phyloP scores from a whole-genome alignment of 139 green algal species.

The Micractinium conductrix region DNA sequence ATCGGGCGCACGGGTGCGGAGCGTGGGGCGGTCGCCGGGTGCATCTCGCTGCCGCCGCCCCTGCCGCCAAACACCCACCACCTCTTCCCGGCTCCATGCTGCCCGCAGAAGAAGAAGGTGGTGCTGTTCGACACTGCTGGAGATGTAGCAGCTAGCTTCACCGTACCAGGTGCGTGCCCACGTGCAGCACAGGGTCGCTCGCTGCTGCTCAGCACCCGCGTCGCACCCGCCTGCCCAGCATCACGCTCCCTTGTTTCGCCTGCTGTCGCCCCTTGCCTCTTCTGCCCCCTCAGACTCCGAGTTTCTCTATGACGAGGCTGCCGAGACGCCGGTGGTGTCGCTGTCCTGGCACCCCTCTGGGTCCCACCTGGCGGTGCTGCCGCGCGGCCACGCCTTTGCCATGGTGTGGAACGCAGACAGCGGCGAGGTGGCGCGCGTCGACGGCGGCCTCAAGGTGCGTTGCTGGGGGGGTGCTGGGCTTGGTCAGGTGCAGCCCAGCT shows the following conservation, averaged over 20 bases:
- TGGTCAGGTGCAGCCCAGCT: background rate
- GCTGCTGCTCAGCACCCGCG: too few relatives aligned
- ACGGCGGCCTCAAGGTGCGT: constrained; percentile 72
- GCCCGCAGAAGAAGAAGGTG: constrained; percentile 12
- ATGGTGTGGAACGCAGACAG: constrained; percentile 66
- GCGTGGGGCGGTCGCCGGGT: too few relatives aligned
- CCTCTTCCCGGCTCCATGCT: background rate
- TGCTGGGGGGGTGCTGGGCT: too few relatives aligned
- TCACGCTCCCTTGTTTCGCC: background rate
- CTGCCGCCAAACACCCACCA: too few relatives aligned
- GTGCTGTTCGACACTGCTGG: background rate
- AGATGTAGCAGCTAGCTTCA: background rate
- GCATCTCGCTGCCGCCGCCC: too few relatives aligned
- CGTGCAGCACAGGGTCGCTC: too few relatives aligned
- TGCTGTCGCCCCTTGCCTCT: background rate
- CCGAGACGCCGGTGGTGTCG: background rate
- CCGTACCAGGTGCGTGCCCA: constrained; percentile 2
- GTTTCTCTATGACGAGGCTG: constrained; percentile 14
- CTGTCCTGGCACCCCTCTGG: constrained; percentile 70
- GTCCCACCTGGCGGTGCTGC: constrained; percentile 74
- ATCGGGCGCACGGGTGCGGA: background rate
- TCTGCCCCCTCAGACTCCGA: constrained; percentile 12
- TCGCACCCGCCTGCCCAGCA: too few relatives aligned
- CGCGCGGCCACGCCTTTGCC: constrained; percentile 60
- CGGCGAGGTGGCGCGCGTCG: constrained; percentile 68